Conservation (phyloP, 2,329 filamentous ascomycete genomes). For the Zopfia rhizophila region DNA sequence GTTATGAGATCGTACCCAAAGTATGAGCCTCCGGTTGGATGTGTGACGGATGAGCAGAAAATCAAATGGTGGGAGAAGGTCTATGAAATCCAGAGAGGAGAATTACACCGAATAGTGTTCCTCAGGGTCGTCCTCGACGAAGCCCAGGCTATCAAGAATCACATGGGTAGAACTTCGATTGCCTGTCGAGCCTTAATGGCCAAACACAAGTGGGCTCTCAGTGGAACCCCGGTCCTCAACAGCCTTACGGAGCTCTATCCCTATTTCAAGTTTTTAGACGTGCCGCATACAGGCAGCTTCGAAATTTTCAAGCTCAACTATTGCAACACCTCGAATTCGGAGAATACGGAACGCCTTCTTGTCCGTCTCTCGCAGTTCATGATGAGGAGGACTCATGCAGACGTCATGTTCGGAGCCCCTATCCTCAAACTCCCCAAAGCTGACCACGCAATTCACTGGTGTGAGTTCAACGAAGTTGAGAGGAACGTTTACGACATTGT, state of each 20-base stretch:
- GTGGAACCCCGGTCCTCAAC: constrained; percentile 56
- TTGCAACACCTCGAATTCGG: constrained; percentile 41
- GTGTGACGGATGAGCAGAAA: constrained; percentile 51
- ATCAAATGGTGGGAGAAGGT: constrained; percentile 51
- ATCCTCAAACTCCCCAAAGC: constrained; percentile 66
- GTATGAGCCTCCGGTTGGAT: constrained; percentile 47
- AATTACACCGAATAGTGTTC: constrained; percentile 45
- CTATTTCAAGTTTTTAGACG: constrained; percentile 58
- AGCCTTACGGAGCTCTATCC: constrained; percentile 42
- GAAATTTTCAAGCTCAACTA: constrained; percentile 58
- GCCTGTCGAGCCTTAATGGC: constrained; percentile 57
- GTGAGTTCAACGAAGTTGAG: constrained; percentile 65
- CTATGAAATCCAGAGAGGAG: constrained; percentile 45
- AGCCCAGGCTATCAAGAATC: constrained; percentile 66
- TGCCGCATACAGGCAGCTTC: constrained; percentile 53
- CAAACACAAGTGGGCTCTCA: constrained; percentile 55
- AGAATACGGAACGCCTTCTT: constrained; percentile 48
- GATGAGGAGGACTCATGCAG: constrained; percentile 65
- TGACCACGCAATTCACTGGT: constrained; percentile 52
- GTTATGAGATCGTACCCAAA: constrained; percentile 56
- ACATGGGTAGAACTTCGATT: constrained; percentile 51
- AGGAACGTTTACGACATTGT: constrained; percentile 65
- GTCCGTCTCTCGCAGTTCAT: constrained; percentile 59
- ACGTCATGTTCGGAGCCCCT: constrained; percentile 62
- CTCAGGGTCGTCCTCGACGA: constrained; percentile 68